Percentiles rank a stretch among this genome's conserved stretches.
These are phyloP conservation scores for Trichoderma breve DNA, from an alignment of 2,329 filamentous ascomycete genomes.

Conservation along the genomic window DNA sequence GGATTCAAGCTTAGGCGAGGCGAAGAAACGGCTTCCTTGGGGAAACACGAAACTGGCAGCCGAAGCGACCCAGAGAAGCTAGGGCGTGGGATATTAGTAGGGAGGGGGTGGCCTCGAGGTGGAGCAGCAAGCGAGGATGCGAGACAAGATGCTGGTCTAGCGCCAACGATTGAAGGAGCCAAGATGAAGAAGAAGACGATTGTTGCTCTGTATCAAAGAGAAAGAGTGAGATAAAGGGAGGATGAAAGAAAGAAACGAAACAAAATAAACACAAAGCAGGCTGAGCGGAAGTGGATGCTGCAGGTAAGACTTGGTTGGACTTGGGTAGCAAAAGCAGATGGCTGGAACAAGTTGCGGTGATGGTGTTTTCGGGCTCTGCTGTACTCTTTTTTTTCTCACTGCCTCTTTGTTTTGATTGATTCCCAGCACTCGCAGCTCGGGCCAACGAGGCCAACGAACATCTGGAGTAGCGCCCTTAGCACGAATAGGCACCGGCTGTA, in stretches of 20 bases:
- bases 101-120: conserved; percentile 8
- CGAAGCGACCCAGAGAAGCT: conserved; percentile 1
- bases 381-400: background rate
- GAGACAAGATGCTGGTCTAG: conserved; percentile 18
- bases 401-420: background rate
- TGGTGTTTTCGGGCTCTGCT: background rate
- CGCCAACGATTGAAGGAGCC: background rate
- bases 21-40: conserved; percentile 8
- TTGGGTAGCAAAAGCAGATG: background rate
- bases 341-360: conserved; percentile 11
- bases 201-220: background rate
- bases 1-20: conserved; percentile 6
- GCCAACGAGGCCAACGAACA: background rate
- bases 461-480: background rate
- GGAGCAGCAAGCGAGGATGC: conserved; percentile 17
- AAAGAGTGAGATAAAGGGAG: background rate
- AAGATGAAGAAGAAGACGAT: background rate
- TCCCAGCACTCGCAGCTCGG: background rate
- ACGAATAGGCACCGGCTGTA: background rate
- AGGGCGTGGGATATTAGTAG: conserved; percentile 18
- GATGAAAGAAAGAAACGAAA: background rate
- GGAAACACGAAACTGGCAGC: conserved; percentile 15
- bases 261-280: background rate
- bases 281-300: background rate
- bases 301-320: background rate